Evolutionary conservation across 257 asterid genomes (phyloP), one percentile per base, ranked within the genome.

Genomic region (Capsicum baccatum): DNA sequence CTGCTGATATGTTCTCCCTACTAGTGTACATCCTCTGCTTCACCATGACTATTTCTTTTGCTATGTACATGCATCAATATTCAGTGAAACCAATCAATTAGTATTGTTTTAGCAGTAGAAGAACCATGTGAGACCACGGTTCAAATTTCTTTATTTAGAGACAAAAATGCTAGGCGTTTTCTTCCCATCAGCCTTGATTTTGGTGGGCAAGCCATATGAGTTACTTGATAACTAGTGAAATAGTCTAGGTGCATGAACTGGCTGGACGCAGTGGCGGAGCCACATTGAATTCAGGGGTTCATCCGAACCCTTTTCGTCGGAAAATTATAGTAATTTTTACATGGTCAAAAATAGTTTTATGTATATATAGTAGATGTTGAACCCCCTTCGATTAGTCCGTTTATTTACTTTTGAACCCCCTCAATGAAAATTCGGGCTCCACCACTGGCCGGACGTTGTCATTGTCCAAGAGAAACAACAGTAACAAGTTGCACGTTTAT

Each of bases 11-110:
- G 4, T 74, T 21, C 19, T 19, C 80, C 44, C 62, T 26, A 3
- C 80, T 50, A n/a, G n/a, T 50, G 80, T 74, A 74, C 60, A 67
- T 67, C 74, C 17, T 67, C 74, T 74, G 42, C 62, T 21, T 21
- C 81, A 74, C 81, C 62, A 21, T 74, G 62, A 21, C 62, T 44
- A 15, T 74, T 74, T 50, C 21, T 54, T 8, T 64, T 78, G 63
- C 63, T 52, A 26, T 54, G 81, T 78, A 26, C 48, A 78, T 78
- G 15, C 48, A 78, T 54, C 26, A 54, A 8, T 54, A 55, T 78
- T 54, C 62, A 78, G 64, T 15, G 64, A 54, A 76, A 78, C 64
- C 64, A 54, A 26, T 55, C 54, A 52, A 50, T 39, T 54, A 26
- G 48, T 33, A 33, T 76, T 54, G 8, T 54, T 55, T 78, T 52